Evolutionary conservation across 225 moss, liverwort and hornwort species (phyloP).

Genomic region (Lunularia cruciata): DNA sequence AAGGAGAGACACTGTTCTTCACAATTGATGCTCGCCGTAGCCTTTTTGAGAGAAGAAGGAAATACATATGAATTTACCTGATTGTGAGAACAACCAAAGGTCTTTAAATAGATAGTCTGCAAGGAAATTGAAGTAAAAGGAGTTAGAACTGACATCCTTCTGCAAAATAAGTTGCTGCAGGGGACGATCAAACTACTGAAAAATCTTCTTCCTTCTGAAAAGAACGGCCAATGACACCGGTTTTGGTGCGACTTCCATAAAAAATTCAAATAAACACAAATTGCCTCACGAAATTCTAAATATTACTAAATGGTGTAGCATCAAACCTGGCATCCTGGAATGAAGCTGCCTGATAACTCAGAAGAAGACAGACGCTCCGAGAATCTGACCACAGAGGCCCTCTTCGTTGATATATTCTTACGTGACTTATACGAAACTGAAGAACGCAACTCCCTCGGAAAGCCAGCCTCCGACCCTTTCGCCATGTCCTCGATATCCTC

Average conservation of each 20-base stretch:
- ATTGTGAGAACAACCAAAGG: constrained; percentile 89
- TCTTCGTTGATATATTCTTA: constrained; percentile 36
- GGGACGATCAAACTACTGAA: too few species aligned
- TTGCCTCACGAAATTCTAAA: background rate
- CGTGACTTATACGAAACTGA: constrained; percentile 38
- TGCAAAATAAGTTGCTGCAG: too few species aligned
- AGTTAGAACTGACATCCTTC: too few species aligned
- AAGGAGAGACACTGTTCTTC: too few species aligned
- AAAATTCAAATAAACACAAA: background rate
- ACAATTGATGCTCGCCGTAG: too few species aligned
- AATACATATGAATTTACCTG: too few species aligned
- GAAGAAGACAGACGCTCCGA: constrained; percentile 16
- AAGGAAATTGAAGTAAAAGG: background rate
- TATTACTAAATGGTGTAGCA: too few species aligned
- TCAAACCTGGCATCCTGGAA: constrained; percentile 73
- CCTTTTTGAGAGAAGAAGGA: too few species aligned
- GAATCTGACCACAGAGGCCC: constrained; percentile 16
- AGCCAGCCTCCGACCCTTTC: constrained; percentile 40
- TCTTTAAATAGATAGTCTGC: constrained; percentile 84
- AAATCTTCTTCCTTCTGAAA: too few species aligned
- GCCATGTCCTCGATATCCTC: constrained; percentile 83
- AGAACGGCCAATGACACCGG: too few species aligned
- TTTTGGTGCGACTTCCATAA: too few species aligned
- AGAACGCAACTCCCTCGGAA: constrained; percentile 46
- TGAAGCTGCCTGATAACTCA: constrained; percentile 21